Conservation (phyloP, 176 grass and related monocot species). For the Aegilops longissima region DNA sequence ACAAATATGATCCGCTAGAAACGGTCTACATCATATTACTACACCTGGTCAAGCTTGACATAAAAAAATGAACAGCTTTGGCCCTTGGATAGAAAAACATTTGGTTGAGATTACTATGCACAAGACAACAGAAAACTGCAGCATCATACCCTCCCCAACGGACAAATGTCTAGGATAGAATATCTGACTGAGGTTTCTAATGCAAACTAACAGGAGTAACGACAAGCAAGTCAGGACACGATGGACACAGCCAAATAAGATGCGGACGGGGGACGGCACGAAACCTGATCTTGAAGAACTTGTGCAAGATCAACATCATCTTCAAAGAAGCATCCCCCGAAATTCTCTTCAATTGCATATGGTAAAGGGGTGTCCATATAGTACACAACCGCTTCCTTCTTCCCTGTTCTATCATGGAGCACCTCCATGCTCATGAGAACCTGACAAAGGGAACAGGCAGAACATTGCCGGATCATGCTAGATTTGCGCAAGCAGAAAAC, state of each 20-base stretch:
- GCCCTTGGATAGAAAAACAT: not conserved
- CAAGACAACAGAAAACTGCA: not conserved
- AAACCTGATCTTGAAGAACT: conserved; percentile 85
- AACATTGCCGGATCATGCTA: not conserved
- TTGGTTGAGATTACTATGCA: conserved; percentile 3
- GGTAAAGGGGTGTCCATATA: conserved; percentile 48
- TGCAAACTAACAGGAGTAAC: not conserved
- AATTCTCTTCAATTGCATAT: conserved; percentile 66
- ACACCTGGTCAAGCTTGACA: not conserved
- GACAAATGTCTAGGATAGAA: not conserved
- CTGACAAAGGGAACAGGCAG: conserved; percentile 5
- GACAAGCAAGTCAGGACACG: not conserved
- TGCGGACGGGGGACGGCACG: not conserved
- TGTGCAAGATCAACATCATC: conserved; percentile 71
- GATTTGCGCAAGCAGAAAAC: not conserved
- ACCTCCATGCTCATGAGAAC: conserved; percentile 34
- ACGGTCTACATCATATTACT: not conserved
- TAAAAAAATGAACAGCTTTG: not conserved
- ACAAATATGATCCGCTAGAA: not conserved
- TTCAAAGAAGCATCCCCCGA: conserved; percentile 52
- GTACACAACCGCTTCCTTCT: conserved; percentile 39
- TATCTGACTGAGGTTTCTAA: not conserved
- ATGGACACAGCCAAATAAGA: not conserved
- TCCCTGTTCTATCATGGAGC: conserved; percentile 25
- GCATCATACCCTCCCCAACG: not conserved